Evolutionary conservation across 305 asterid genomes (phyloP), one percentile per base, ranked within the genome.

Genomic region (Striga hermonthica): DNA sequence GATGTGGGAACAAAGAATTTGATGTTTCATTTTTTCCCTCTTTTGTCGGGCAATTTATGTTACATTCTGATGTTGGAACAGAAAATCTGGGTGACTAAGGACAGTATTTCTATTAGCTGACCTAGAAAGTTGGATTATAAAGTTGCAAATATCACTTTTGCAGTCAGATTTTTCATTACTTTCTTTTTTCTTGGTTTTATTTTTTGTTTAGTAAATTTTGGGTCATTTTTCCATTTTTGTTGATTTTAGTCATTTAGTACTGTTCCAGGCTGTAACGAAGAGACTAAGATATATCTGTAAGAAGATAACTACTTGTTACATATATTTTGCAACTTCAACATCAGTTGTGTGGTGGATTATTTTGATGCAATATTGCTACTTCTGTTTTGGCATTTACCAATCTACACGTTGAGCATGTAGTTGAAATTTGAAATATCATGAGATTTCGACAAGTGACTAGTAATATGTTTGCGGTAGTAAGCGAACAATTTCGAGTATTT

Each of bases 31-130:
- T 57, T 78, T 72, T 40, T 66, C 74, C 74, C 75, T 68, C 72
- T 70, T 67, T 80, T 79, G 31, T 22, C 78, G 83, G 83, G 78
- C 75, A 63, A 71, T 70, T 79, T 79, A 75, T 72, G 71, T 74
- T 71, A 60, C 82, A 75, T 77, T 74, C 66, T 63, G 64, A 75
- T 72, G 39, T 62, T 57, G 74, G 79, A 58, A 64, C 75, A 36
- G 67, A 73, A 61, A 76, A 66, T 60, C 62, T 68, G 52, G 75
- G 87, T 83, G 72, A 84, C 75, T 72, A 52, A 67, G 72, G 69
- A 75, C 82, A 79, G 77, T 83, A 40, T 48, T 22, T 63, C 69
- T 73, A 62, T 62, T 7, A 72, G 74, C 72, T 59, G 77, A 52
- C 80, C 72, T 76, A 84, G 74, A 73, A 73, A 79, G 77, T 81